Evolutionary conservation across 1,139 yeast species (phyloP).

Genomic region (Hemisphaericaspora subhashii): DNA sequence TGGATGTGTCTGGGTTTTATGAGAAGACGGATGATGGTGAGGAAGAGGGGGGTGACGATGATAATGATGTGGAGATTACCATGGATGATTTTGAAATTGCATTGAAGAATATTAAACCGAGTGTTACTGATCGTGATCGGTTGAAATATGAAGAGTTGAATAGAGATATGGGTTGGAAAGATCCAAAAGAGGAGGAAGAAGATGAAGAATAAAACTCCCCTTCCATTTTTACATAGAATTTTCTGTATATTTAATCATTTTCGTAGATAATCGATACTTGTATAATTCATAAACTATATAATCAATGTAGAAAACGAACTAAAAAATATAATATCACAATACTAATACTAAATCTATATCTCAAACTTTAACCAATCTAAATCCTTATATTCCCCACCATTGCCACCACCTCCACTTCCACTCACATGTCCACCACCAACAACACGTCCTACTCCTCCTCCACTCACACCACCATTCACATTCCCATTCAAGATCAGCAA

Average conservation of each 20-base stretch:
- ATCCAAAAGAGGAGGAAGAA: conserved; percentile 23
- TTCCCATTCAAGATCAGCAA: not conserved
- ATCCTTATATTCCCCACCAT: conserved; percentile 22
- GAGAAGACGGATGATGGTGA: conserved; percentile 31
- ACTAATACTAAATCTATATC: conserved; percentile 28
- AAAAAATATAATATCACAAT: not conserved
- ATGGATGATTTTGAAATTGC: conserved; percentile 70
- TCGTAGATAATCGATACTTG: no score
- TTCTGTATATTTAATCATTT: not conserved
- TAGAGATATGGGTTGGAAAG: conserved; percentile 60
- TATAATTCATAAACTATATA: no score
- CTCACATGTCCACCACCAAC: not conserved
- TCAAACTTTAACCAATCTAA: conserved; percentile 52
- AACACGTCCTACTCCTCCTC: not conserved
- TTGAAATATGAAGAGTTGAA: conserved; percentile 67
- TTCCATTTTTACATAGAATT: not conserved
- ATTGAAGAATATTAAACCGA: conserved; percentile 74
- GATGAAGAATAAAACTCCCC: conserved; percentile 1
- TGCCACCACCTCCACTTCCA: not conserved
- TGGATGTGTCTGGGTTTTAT: conserved; percentile 46
- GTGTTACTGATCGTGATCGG: conserved; percentile 87
- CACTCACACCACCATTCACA: not conserved
- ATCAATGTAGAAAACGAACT: no score
- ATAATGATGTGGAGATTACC: conserved; percentile 53
- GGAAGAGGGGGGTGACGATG: conserved; percentile 27